Conservation (phyloP, 139 green algal genomes). For the Helicosporidium sp. region DNA sequence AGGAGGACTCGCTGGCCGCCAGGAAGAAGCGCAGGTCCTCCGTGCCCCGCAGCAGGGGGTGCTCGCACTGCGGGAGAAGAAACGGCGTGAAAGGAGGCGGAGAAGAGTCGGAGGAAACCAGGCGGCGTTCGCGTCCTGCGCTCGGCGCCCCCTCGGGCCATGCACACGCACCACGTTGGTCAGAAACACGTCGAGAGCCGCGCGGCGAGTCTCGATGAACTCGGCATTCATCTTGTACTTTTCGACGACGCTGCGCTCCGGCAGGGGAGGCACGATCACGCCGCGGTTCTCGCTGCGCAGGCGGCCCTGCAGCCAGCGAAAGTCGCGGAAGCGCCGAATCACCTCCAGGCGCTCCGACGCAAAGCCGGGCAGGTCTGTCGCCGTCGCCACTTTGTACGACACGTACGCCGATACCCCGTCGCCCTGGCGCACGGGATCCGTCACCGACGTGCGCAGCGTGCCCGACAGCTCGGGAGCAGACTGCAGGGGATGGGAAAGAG, state of each 20-base stretch:
- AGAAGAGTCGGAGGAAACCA: no score
- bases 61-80: no score
- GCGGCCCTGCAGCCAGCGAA: conserved; percentile 60
- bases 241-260: conserved; percentile 74
- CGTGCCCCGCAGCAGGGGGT: no score
- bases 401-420: conserved; percentile 56
- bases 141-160: conserved; percentile 34
- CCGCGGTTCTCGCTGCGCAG: conserved; percentile 48
- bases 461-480: no score
- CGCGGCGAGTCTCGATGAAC: conserved; percentile 73
- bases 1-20: no score
- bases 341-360: conserved; percentile 32
- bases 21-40: no score
- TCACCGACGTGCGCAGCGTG: no score
- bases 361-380: conserved; percentile 24
- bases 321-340: conserved; percentile 78
- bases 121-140: no score
- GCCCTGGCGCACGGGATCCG: conserved; percentile 79
- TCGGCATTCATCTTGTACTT: conserved; percentile 75
- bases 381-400: conserved; percentile 49
- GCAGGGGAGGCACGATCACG: conserved; percentile 72
- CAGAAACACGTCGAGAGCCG: conserved; percentile 63
- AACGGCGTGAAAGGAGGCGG: no score
- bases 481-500: no score
- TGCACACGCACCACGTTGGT: conserved; percentile 33